phyloP scores from a whole-genome alignment of 805 yeast species.

The Candida caryicola region DNA sequence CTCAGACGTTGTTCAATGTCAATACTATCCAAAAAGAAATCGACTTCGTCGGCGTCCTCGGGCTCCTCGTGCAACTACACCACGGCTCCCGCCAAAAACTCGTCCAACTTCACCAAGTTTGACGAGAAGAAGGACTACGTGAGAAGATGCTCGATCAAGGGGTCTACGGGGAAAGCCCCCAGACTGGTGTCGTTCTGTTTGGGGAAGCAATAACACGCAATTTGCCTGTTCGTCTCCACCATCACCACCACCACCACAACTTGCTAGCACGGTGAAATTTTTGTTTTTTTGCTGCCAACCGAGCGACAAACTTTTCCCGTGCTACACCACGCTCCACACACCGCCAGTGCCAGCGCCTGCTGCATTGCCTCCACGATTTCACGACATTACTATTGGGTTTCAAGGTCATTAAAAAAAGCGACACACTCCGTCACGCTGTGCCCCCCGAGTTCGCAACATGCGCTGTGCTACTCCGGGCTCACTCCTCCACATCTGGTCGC shows the following conservation, averaged over 20 bases:
- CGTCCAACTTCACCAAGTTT: conserved; percentile 23
- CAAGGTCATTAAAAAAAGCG: not conserved
- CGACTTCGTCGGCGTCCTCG: conserved; percentile 3
- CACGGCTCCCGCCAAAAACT: conserved; percentile 2
- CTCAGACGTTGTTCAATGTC: conserved; percentile 2
- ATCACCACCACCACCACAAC: not conserved
- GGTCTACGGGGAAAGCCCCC: conserved; percentile 14
- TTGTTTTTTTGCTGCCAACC: too few species aligned
- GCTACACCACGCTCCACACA: too few species aligned
- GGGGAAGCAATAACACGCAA: conserved; percentile 32
- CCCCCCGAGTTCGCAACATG: not conserved
- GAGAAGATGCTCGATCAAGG: conserved; percentile 37
- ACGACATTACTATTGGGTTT: not conserved
- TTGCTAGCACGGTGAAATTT: not conserved
- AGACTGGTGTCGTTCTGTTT: conserved; percentile 37
- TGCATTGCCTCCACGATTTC: conserved; percentile 5
- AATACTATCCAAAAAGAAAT: conserved; percentile 7
- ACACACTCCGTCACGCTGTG: not conserved
- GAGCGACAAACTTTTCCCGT: too few species aligned
- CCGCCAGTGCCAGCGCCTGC: too few species aligned
- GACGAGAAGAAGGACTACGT: conserved; percentile 46
- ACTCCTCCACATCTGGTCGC: not conserved
- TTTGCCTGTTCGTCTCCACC: too few species aligned
- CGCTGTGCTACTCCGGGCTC: not conserved
- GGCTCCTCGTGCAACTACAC: conserved; percentile 2